Evolutionary conservation across 2,329 filamentous ascomycete genomes (phyloP).

Genomic region (Diaporthe nobilis): DNA sequence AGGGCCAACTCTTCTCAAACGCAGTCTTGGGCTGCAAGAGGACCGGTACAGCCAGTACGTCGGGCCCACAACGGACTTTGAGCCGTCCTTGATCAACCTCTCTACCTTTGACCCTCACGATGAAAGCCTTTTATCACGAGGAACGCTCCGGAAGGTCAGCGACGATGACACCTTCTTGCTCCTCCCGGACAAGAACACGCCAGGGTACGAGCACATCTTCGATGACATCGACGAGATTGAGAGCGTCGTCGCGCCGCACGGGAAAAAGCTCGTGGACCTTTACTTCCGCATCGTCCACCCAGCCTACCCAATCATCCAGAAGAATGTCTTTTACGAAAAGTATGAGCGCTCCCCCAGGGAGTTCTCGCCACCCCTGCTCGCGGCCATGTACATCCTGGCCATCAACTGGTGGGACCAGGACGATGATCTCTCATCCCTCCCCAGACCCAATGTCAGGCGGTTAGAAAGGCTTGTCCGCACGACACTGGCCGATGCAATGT

Average conservation of each 20-base stretch:
- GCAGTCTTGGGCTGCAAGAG: slow-evolving; percentile 81
- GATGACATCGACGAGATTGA: slow-evolving; percentile 78
- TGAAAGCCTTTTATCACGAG: slow-evolving; percentile 80
- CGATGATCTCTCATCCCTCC: slow-evolving; percentile 62
- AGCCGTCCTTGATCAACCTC: slow-evolving; percentile 85
- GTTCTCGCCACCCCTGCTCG: slow-evolving; percentile 71
- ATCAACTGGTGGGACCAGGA: slow-evolving; percentile 74
- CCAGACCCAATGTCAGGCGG: slow-evolving; percentile 56
- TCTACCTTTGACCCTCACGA: slow-evolving; percentile 86
- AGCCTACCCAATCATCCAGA: slow-evolving; percentile 71
- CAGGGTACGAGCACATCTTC: slow-evolving; percentile 78
- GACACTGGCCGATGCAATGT: slow-evolving; percentile 63
- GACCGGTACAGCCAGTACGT: slow-evolving; percentile 88
- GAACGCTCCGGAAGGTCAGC: slow-evolving; percentile 81
- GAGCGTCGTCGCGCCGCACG: slow-evolving; percentile 73
- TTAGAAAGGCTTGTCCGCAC: slow-evolving; percentile 54
- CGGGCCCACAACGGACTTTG: slow-evolving; percentile 85
- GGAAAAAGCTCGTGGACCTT: slow-evolving; percentile 73
- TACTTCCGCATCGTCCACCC: slow-evolving; percentile 76
- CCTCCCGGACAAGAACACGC: slow-evolving; percentile 80
- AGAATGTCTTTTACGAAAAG: slow-evolving; percentile 73
- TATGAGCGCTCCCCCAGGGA: slow-evolving; percentile 70
- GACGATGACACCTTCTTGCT: slow-evolving; percentile 85
- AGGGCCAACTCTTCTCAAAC: slow-evolving; percentile 75
- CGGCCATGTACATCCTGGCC: slow-evolving; percentile 74